These are phyloP conservation scores for Davidsoniella neocaledoniae DNA, from an alignment of 2,329 filamentous ascomycete genomes.

Conservation along the genomic window DNA sequence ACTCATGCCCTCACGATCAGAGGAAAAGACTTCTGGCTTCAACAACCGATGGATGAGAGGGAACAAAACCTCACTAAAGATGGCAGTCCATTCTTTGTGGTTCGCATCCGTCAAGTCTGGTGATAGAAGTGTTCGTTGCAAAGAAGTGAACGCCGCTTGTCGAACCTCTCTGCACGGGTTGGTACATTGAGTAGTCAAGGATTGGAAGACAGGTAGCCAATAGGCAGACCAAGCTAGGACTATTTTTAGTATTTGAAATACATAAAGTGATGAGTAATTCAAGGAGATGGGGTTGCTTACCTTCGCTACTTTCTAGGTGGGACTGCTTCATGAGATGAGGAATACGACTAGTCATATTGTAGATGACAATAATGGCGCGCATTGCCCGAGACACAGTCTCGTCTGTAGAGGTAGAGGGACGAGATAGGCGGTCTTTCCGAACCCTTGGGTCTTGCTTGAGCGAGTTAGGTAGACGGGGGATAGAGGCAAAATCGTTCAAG, in stretches of 20 bases:
- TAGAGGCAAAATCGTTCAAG: conserved; percentile 77
- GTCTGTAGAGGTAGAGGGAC: neutral
- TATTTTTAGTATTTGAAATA: conserved; percentile 14
- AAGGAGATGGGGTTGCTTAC: conserved; percentile 25
- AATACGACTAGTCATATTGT: conserved; percentile 64
- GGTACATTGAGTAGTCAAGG: conserved; percentile 74
- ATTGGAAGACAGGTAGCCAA: conserved; percentile 88
- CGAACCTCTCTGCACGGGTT: conserved; percentile 90
- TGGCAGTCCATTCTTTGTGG: conserved; percentile 83
- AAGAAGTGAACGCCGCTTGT: conserved; percentile 67
- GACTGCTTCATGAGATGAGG: conserved; percentile 82
- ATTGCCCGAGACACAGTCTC: conserved; percentile 39
- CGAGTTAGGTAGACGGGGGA: conserved; percentile 18
- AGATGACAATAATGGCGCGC: conserved; percentile 66
- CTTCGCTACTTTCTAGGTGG: conserved; percentile 73
- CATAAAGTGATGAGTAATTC: neutral
- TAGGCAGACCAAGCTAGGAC: conserved; percentile 83
- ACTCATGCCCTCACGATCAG: conserved; percentile 82
- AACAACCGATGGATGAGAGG: conserved; percentile 73
- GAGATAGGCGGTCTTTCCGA: neutral
- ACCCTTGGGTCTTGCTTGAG: conserved; percentile 3
- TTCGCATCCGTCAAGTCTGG: conserved; percentile 69
- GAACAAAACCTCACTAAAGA: conserved; percentile 87
- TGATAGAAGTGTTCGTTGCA: conserved; percentile 75
- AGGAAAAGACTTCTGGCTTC: conserved; percentile 87